Evolutionary conservation across 1,284 basidiomycete genomes (phyloP).

Genomic region (Ustilago cynodontis): DNA sequence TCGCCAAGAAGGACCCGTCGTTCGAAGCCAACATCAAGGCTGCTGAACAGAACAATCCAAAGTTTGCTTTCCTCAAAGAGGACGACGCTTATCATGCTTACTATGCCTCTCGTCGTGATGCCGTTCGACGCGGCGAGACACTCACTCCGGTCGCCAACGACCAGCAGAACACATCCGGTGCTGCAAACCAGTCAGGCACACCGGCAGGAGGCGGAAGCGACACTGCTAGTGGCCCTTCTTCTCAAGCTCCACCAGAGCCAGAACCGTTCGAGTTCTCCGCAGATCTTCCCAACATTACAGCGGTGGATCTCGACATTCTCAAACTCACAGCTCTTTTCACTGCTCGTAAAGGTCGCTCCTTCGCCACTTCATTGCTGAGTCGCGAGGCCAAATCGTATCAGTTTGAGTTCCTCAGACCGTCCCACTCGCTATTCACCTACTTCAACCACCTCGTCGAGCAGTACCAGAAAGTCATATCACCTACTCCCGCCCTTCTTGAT

Average conservation of each 20-base stretch:
- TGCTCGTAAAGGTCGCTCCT: conserved; percentile 87
- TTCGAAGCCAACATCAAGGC: conserved; percentile 67
- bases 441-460: conserved; percentile 98
- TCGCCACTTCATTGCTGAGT: conserved; percentile 85
- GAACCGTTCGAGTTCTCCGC: conserved; percentile 85
- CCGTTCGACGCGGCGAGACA: conserved; percentile 47
- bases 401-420: conserved; percentile 96
- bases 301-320: conserved; percentile 80
- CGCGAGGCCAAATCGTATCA: conserved; percentile 95
- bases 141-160: conserved; percentile 21
- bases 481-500: conserved; percentile 80
- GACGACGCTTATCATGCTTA: conserved; percentile 67
- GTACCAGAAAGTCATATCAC: conserved; percentile 90
- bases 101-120: conserved; percentile 61
- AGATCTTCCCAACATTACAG: conserved; percentile 88
- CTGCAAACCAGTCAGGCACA: conserved; percentile 11
- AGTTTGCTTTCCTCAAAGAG: conserved; percentile 64
- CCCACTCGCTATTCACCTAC: conserved; percentile 93
- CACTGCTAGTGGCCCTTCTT: conserved; percentile 12
- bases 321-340: conserved; percentile 92
- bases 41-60: conserved; percentile 60
- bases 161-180: conserved; percentile 8
- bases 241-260: conserved; percentile 77
- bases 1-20: conserved; percentile 74
- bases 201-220: background rate